Evolutionary conservation across 495 filamentous ascomycete genomes (phyloP), one percentile per base, ranked within the genome.

Genomic region (Pseudomonodictys pantanalensis): DNA sequence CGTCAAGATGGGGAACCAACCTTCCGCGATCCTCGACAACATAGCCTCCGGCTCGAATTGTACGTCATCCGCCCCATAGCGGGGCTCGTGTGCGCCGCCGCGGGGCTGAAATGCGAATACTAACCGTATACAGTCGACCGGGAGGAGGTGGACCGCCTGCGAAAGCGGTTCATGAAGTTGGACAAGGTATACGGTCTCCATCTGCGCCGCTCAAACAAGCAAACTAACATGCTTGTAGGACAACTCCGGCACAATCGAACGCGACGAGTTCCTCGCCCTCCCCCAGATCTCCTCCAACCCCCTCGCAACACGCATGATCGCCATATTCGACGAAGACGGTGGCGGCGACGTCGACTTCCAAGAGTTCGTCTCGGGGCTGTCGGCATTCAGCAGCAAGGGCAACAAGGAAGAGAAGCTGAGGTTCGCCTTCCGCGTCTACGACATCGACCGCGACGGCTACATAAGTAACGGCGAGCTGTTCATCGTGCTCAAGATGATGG

Each of bases 401-500:
- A 97, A 97, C 79, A 97, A 99, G 79, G 90, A 96, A 74, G 92
- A 99, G 76, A 99, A 99, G 77, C 81, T 97, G 56, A 85, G 82
- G 25, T 99, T 99, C 71, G 93, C 93, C 42, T 99, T 99, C 83
- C 95, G 96, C 75, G 93, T 99, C 45, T 99, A 99, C 78, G 93
- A 99, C 73, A 97, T 99, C 65, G 93, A 99, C 77, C 87, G 93
- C 26, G 93, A 99, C 76, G 93, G 95, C 4, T 99, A 89, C 75
- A 99, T 99, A 67, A 93, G 89, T 77, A 99, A 99, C 75, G 93
- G 93, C 59, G 93, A 99, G 78, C 80, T 99, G 41, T 99, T 97
- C 73, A 97, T 99, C 70, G 93, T 99, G 68, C 79, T 99, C 63
- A 99, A 99, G 85, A 99, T 99, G 93, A 99, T 99, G 93, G 93